Percentiles rank a stretch among this genome's conserved stretches.
Evolutionary conservation across 371 early-diverging fungal genomes (phyloP).

Genomic region (Smittium culicis): DNA sequence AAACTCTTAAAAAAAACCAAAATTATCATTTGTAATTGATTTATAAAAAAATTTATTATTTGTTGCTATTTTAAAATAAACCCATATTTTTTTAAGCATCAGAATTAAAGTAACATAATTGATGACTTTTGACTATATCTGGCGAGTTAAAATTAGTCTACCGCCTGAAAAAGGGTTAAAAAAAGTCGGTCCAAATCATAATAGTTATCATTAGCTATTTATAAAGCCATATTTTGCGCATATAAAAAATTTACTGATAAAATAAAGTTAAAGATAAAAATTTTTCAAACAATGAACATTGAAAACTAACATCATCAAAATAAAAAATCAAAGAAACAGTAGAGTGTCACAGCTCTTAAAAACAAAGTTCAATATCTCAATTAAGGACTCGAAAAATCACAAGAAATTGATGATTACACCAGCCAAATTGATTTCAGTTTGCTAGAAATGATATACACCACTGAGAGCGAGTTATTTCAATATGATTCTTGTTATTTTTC

Average conservation of each 20-base stretch:
- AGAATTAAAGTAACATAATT: too few relatives aligned
- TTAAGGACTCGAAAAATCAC: constrained; percentile 51
- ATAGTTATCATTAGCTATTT: constrained; percentile 1
- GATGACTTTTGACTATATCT: too few relatives aligned
- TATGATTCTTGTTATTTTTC: not conserved
- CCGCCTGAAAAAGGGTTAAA: too few relatives aligned
- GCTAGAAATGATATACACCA: constrained; percentile 11
- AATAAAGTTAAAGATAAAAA: not conserved
- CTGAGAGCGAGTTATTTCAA: not conserved
- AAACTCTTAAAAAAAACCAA: too few relatives aligned
- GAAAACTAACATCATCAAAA: not conserved
- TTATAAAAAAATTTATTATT: too few relatives aligned
- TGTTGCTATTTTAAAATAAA: too few relatives aligned
- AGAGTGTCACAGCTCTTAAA: not conserved
- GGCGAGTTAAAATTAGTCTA: too few relatives aligned
- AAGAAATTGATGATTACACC: constrained; percentile 64
- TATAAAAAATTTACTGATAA: not conserved
- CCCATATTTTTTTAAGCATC: too few relatives aligned
- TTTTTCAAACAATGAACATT: not conserved
- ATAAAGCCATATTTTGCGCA: not conserved
- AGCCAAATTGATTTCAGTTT: constrained; percentile 30
- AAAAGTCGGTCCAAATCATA: not conserved
- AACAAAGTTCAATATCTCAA: not conserved
- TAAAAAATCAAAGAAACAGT: not conserved
- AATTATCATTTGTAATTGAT: too few relatives aligned